phyloP scores from a whole-genome alignment of 78 protist species.

The Emiliania huxleyi region DNA sequence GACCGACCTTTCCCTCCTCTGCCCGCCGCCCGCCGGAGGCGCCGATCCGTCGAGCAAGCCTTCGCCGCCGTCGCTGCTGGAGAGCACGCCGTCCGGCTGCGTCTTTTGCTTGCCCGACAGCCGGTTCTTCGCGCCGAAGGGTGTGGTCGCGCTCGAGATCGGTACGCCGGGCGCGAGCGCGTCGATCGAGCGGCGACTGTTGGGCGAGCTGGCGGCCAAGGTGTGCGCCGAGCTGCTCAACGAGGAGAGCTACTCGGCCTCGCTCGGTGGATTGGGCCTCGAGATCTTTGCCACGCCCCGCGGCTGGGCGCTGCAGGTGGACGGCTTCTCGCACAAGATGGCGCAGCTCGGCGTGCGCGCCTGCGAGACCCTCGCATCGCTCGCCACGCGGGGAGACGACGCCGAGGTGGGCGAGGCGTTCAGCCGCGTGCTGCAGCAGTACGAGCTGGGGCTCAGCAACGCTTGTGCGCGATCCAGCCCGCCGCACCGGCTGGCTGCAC shows the following conservation, averaged over 20 bases:
- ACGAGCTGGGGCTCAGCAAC: not conserved
- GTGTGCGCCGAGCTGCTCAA: not conserved
- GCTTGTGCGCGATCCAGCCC: not conserved
- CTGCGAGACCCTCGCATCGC: not conserved
- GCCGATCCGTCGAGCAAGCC: no score
- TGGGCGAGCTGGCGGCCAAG: not conserved
- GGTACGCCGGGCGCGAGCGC: no score
- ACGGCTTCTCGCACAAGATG: not conserved
- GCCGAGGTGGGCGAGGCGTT: not conserved
- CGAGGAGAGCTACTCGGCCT: conserved; percentile 28
- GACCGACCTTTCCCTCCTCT: no score
- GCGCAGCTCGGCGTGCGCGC: not conserved
- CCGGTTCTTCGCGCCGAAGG: no score
- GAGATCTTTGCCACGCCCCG: not conserved
- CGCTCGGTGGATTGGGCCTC: conserved; percentile 20
- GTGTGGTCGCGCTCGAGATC: no score
- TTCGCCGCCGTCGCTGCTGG: no score
- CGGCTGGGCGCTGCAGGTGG: not conserved
- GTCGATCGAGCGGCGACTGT: not conserved
- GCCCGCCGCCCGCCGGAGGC: no score
- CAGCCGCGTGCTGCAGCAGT: not conserved
- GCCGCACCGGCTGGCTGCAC: not conserved
- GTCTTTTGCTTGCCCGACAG: no score
- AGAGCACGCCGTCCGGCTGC: no score
- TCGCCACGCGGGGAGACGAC: not conserved